Evolutionary conservation across 257 asterid species (phyloP).

Genomic region (Plantago major): DNA sequence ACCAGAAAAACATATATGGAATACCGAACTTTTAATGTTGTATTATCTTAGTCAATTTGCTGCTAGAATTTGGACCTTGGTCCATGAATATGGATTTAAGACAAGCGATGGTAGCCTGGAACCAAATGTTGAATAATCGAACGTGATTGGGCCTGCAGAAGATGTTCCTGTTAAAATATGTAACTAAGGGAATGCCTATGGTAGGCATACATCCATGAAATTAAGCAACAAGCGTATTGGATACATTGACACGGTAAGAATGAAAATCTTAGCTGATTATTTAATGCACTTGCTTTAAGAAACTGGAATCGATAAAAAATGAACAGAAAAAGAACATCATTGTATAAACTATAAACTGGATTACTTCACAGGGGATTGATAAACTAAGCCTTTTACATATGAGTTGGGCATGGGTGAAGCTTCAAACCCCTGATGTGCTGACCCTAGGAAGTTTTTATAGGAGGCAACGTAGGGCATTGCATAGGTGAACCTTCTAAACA

Average conservation of each 20-base stretch:
- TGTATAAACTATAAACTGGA: too few relatives aligned
- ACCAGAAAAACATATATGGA: neutral
- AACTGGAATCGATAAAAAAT: too few relatives aligned
- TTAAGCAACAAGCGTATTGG: neutral
- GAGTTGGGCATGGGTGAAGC: too few relatives aligned
- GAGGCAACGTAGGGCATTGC: too few relatives aligned
- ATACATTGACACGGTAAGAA: neutral
- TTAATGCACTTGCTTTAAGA: too few relatives aligned
- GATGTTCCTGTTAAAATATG: neutral
- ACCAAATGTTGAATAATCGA: constrained; percentile 25
- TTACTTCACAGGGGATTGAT: too few relatives aligned
- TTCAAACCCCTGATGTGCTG: too few relatives aligned
- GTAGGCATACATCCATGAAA: neutral
- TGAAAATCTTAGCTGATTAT: too few relatives aligned
- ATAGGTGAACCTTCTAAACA: too few relatives aligned
- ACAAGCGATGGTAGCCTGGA: constrained; percentile 35
- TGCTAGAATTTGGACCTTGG: constrained; percentile 31
- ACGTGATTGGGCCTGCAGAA: constrained; percentile 38
- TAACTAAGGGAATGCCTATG: neutral
- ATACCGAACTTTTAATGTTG: neutral
- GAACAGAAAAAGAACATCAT: too few relatives aligned
- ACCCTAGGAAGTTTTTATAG: too few relatives aligned
- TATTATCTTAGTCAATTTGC: neutral
- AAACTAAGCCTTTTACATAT: too few relatives aligned
- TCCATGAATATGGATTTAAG: constrained; percentile 41